A percentile compares a stretch with the other conserved stretches of the same genome.
These are phyloP conservation scores for Dictyostelium intermedium DNA, from an alignment of 78 protist species.

Conservation along the genomic window DNA sequence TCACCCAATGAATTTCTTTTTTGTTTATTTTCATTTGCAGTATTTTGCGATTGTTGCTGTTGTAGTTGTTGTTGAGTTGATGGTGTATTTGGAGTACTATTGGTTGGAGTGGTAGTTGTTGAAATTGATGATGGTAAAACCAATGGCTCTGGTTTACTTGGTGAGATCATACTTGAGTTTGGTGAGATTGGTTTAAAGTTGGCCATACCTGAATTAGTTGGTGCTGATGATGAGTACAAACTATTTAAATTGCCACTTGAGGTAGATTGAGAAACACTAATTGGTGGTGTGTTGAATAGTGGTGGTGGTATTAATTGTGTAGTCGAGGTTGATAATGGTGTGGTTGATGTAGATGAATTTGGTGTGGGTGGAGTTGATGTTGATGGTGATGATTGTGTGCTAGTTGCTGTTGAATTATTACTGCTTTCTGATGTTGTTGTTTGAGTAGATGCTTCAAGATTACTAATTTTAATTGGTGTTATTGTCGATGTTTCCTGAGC, in stretches of 20 bases:
- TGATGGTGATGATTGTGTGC: not conserved
- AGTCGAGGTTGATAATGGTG: not conserved
- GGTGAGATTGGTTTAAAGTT: not conserved
- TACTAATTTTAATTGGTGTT: not conserved
- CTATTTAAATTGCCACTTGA: not conserved
- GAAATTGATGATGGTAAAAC: not conserved
- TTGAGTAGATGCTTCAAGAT: not conserved
- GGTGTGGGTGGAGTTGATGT: not conserved
- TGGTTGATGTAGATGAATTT: not conserved
- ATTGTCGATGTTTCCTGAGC: not conserved
- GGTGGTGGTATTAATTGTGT: not conserved
- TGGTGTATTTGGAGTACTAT: not conserved
- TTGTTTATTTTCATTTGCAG: not conserved
- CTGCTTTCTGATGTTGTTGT: not conserved
- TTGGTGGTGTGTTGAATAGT: not conserved
- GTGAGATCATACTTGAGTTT: too few relatives aligned
- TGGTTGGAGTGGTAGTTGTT: not conserved
- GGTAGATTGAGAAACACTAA: not conserved
- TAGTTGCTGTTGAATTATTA: not conserved
- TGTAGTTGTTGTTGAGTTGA: not conserved
- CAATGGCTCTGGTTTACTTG: conserved; percentile 23
- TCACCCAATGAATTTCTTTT: conserved; percentile 39
- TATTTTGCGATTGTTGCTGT: not conserved
- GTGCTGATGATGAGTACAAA: conserved; percentile 30
- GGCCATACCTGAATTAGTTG: not conserved